Percentiles rank a stretch among this genome's conserved stretches.
These are phyloP conservation scores for Fusarium sp. DNA, from an alignment of 2,329 filamentous ascomycete species.

Conservation along the genomic window DNA sequence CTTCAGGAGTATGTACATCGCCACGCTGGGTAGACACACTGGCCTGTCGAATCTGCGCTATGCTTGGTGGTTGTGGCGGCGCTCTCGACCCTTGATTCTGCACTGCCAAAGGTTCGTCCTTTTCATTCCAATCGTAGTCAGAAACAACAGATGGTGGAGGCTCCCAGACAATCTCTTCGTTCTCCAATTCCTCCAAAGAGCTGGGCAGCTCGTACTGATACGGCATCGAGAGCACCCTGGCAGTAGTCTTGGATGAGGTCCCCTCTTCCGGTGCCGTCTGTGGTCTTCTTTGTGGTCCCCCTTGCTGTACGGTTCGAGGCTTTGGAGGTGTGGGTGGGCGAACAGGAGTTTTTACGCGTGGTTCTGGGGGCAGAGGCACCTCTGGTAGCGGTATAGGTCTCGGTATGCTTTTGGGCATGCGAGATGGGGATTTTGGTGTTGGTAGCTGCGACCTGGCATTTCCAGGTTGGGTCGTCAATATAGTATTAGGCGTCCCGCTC, in stretches of 20 bases:
- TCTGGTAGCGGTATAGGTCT: conserved; percentile 14
- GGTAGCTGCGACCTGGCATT: not conserved
- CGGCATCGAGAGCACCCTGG: conserved; percentile 16
- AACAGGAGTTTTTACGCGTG: conserved; percentile 10
- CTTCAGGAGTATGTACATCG: conserved; percentile 6
- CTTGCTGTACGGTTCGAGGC: conserved; percentile 10
- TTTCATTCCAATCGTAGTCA: conserved; percentile 9
- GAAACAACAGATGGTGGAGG: conserved; percentile 17
- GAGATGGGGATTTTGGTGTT: conserved; percentile 20
- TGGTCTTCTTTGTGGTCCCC: conserved; percentile 7
- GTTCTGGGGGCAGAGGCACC: conserved; percentile 31
- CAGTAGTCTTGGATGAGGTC: not conserved
- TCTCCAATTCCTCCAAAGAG: conserved; percentile 8
- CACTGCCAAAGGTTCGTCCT: conserved; percentile 1
- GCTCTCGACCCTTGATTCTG: conserved; percentile 4
- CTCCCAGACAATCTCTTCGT: conserved; percentile 13
- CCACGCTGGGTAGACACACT: conserved; percentile 14
- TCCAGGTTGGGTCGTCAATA: conserved; percentile 1
- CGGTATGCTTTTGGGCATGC: conserved; percentile 10
- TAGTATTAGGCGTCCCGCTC: conserved; percentile 1
- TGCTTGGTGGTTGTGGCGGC: conserved; percentile 10
- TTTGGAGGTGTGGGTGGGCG: conserved; percentile 35
- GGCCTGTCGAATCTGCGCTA: conserved; percentile 14
- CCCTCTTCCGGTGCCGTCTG: conserved; percentile 20
- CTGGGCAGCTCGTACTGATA: conserved; percentile 11